Evolutionary conservation across 176 grass and related monocot species (phyloP), one percentile per base, ranked within the genome.

Genomic region (Ampelocalamus luodianensis): DNA sequence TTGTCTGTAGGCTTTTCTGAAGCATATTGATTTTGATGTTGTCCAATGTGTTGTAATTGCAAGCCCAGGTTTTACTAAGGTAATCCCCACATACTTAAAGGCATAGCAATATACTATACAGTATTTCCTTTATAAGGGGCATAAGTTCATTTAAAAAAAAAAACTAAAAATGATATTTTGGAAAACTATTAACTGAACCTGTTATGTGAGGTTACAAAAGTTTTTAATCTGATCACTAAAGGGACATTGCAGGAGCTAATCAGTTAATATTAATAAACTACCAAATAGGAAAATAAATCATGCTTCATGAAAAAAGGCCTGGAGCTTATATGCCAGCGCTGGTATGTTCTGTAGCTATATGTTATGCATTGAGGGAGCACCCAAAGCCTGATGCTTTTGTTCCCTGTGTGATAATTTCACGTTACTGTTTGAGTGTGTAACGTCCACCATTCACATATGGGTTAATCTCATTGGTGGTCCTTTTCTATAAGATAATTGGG

Each of bases 61-160:
- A 89, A 95, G 96, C 77, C 93, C 96, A 10, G 96, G 96, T 84
- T 95, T 98, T 86, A 98, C 93, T 49, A 98, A 98, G 96, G 96
- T 98, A 90, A 81, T 74, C 22, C 23, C 75, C 26, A 40, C 22
- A 64, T 76, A 65, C 29, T 82, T 53, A 66, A 36, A 73, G 8
- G 38, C 43, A 32, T 72, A 53, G 75, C 8, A 70, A 45, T 82
- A 5, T 76, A 46, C 13, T 59, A 67, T 85, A 63, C 54, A 42
- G 6, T 54, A 68, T 37, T 24, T 87, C 26, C 38, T 68, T 69
- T 61, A 37, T 71, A 62, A 37, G 50, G 38, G 29, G 38, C 63
- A 32, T 10, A 64, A 32, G 3, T 79, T 20, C 55, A 16, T 71
- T 36, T 34, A 34, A 56, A 43, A 54, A 27, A 27, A 51, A 54